phyloP scores from a whole-genome alignment of 352 stramenopile genomes.

The Elongisporangium anandrum region DNA sequence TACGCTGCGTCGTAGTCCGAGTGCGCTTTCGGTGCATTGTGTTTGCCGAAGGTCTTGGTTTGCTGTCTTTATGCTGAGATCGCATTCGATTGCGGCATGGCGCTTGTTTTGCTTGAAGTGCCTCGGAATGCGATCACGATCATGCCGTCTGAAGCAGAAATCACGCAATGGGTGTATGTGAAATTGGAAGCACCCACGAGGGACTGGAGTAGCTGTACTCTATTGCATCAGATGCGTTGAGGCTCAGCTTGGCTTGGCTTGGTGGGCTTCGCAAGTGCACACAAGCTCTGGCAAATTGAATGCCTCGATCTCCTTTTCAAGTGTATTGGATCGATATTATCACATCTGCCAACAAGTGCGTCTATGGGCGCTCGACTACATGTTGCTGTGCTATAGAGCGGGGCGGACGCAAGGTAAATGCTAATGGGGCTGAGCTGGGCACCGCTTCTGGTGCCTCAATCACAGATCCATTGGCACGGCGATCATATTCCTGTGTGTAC shows the following conservation, averaged over 20 bases:
- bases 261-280: constrained; percentile 32
- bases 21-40: constrained; percentile 30
- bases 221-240: too few species aligned
- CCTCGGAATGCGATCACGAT: constrained; percentile 38
- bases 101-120: constrained; percentile 38
- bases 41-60: constrained; percentile 11
- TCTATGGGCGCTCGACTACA: not conserved
- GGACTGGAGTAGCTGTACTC: too few species aligned
- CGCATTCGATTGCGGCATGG: constrained; percentile 15
- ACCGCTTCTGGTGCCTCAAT: not conserved
- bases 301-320: constrained; percentile 35
- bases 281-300: constrained; percentile 46
- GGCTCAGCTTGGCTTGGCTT: too few species aligned
- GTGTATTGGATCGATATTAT: constrained; percentile 21
- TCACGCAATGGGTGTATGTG: constrained; percentile 32
- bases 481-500: constrained; percentile 6
- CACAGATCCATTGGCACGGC: not conserved
- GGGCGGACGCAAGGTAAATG: not conserved
- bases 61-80: constrained; percentile 15
- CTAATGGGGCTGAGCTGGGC: not conserved
- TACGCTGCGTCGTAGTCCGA: constrained; percentile 38
- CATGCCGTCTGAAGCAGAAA: constrained; percentile 19
- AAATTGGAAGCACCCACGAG: constrained; percentile 22
- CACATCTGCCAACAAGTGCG: too few species aligned
- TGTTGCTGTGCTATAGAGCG: not conserved